Percentiles rank a stretch among this genome's conserved stretches.
These are phyloP conservation scores for Sporothrix protearum DNA, from an alignment of 2,329 filamentous ascomycete genomes.

Conservation along the genomic window DNA sequence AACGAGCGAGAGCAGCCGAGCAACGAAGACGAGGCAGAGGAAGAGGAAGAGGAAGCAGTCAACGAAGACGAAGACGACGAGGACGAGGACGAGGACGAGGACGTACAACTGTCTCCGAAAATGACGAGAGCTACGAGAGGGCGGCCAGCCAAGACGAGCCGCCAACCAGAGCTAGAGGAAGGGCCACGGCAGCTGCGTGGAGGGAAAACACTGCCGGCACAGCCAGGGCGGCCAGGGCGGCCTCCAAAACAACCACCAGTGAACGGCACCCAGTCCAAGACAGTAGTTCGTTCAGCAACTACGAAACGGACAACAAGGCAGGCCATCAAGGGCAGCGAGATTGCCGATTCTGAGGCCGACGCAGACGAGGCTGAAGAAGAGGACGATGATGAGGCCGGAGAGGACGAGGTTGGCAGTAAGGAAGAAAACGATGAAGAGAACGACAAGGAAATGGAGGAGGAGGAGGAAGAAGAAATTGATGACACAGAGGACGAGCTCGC, in stretches of 20 bases:
- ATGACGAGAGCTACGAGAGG: not conserved
- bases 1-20: no score
- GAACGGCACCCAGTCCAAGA: not conserved
- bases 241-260: not conserved
- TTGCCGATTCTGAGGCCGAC: conserved; percentile 22
- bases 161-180: not conserved
- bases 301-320: conserved; percentile 9
- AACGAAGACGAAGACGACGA: not conserved
- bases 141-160: not conserved
- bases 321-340: not conserved
- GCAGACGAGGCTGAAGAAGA: not conserved
- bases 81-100: not conserved
- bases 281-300: not conserved
- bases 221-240: not conserved
- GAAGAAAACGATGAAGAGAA: not conserved
- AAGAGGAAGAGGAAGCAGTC: not conserved
- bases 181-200: conserved; percentile 11
- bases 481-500: conserved; percentile 17
- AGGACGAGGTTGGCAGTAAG: not conserved
- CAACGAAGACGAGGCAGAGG: not conserved
- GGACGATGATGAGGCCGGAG: not conserved
- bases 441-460: not conserved
- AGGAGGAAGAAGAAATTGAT: not conserved
- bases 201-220: not conserved
- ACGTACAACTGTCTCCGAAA: not conserved